Evolutionary conservation across 805 yeast species (phyloP), one percentile per base, ranked within the genome.

Genomic region (Candida vartiovaarae): DNA sequence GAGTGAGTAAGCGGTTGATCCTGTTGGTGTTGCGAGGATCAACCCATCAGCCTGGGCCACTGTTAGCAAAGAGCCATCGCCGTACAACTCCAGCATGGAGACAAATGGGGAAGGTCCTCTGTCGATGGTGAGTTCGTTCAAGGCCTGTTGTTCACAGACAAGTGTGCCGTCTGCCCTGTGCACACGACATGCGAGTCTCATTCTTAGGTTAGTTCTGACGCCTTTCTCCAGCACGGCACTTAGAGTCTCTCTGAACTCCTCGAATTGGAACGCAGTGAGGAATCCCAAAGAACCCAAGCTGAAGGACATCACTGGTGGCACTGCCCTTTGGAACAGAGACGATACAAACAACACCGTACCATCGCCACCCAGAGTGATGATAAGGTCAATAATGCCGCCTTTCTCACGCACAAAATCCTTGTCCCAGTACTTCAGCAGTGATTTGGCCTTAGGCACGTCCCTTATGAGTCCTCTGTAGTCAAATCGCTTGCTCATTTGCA

Each of bases 11-110:
- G 98, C 98, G 0, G 98, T 91, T 2, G 96, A 88, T 0, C 97
- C 97, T 0, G 97, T 89, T 4, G 97, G 97, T 0, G 97, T 89
- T 1, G 96, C 95, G 31, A 90, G 74, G 44, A 91, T 90, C 15
- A 90, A 67, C 0, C 97, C 97, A 64, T 90, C 97, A 1, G 96
- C 96, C 62, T 88, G 96, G 1, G 95, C 93, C 25, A 86, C 83
- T 0, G 98, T 90, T 44, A 90, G 68, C 30, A 89, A 67, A 8
- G 86, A 78, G 26, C 84, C 88, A 62, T 91, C 93, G 3, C 96
- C 96, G 55, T 84, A 90, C 26, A 91, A 65, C 58, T 91, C 97
- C 45, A 91, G 71, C 76, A 83, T 84, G 0, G 96, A 84, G 7
- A 90, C 86, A 67, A 81, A 89, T 0, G 98, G 96, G 30, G 90